A percentile compares a stretch with the other conserved stretches of the same genome.
phyloP scores from a whole-genome alignment of 1,139 yeast genomes.

The Hansenula sp. region DNA sequence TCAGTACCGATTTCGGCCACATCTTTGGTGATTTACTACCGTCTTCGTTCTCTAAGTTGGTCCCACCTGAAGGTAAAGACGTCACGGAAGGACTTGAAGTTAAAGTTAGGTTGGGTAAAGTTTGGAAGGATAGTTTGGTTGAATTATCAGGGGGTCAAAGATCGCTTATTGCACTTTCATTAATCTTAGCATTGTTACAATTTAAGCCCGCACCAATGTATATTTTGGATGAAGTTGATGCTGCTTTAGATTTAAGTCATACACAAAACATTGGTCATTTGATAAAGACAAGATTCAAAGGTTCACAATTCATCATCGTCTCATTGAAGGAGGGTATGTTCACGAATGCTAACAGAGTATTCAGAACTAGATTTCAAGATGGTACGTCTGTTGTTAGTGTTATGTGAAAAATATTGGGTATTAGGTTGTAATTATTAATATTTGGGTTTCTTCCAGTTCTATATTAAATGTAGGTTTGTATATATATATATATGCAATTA shows the following conservation, averaged over 20 bases:
- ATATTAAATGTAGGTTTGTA: too few relatives aligned
- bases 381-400: constrained; percentile 91
- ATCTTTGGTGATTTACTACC: constrained; percentile 88
- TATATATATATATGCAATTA: too few relatives aligned
- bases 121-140: constrained; percentile 94
- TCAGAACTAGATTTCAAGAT: constrained; percentile 91
- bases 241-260: constrained; percentile 94
- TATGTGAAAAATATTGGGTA: constrained; percentile 19
- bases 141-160: constrained; percentile 98
- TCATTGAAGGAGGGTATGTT: constrained; percentile 98
- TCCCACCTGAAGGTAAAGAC: constrained; percentile 73
- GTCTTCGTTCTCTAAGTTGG: constrained; percentile 86
- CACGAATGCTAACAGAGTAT: constrained; percentile 92
- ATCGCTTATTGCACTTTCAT: constrained; percentile 85
- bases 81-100: constrained; percentile 92
- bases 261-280: constrained; percentile 97
- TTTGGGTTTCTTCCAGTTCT: too few relatives aligned
- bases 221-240: constrained; percentile 95
- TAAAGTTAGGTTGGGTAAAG: constrained; percentile 82
- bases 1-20: constrained; percentile 85
- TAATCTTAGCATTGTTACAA: constrained; percentile 86
- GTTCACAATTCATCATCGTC: constrained; percentile 94
- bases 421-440: too few relatives aligned
- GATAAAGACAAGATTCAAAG: constrained; percentile 90
- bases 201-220: constrained; percentile 99